phyloP scores from a whole-genome alignment of 352 stramenopile species.

The Porosira glacialis region DNA sequence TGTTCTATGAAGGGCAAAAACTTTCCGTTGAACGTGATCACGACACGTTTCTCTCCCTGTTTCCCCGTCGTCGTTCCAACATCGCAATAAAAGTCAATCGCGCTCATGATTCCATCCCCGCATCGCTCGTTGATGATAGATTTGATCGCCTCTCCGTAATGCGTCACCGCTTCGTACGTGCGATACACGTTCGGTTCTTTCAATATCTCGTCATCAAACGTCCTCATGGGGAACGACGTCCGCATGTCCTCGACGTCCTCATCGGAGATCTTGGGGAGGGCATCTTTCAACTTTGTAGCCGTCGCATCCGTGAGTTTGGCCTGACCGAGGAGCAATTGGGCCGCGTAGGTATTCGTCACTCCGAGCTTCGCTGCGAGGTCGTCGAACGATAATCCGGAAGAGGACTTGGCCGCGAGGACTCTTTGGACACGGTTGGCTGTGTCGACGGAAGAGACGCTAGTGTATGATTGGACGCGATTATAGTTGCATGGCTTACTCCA shows the following conservation, averaged over 20 bases:
- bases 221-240: slow-evolving; percentile 50
- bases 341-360: slow-evolving; percentile 77
- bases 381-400: slow-evolving; percentile 65
- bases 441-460: slow-evolving; percentile 23
- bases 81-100: slow-evolving; percentile 74
- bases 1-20: slow-evolving; percentile 49
- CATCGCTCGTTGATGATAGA: slow-evolving; percentile 72
- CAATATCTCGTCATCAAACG: slow-evolving; percentile 64
- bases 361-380: slow-evolving; percentile 62
- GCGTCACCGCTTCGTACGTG: slow-evolving; percentile 70
- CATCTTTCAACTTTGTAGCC: slow-evolving; percentile 51
- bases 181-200: slow-evolving; percentile 78
- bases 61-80: slow-evolving; percentile 64
- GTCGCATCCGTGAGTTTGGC: slow-evolving; percentile 63
- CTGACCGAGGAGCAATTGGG: slow-evolving; percentile 73
- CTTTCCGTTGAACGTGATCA: slow-evolving; percentile 77
- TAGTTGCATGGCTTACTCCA: no score
- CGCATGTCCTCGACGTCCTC: slow-evolving; percentile 64
- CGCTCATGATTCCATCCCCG: slow-evolving; percentile 65
- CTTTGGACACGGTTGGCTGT: slow-evolving; percentile 50
- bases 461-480: no score
- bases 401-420: slow-evolving; percentile 46
- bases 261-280: slow-evolving; percentile 43
- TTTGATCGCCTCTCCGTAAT: slow-evolving; percentile 76
- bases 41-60: slow-evolving; percentile 65